Base-by-base conservation (phyloP, 768 basidiomycete genomes). In the Lentinus brumalis region DNA sequence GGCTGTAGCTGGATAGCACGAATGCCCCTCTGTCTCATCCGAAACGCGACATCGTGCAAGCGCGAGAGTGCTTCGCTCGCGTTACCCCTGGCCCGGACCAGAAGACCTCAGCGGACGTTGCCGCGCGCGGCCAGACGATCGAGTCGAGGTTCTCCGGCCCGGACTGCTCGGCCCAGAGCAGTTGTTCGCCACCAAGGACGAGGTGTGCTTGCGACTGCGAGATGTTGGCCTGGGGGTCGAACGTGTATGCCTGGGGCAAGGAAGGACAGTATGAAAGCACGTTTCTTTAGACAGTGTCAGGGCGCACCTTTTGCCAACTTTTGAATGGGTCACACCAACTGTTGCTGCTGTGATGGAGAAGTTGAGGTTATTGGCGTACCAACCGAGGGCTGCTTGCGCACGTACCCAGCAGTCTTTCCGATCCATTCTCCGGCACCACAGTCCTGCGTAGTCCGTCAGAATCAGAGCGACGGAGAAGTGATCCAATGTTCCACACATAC, bases 251-350 rank as follows among this genome's bases (percentile, higher is more conserved):
- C 73, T 79, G 76, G 76, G 49, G 3, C 39, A 26, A 67, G 70
- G 47, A 66, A 66, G 59, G 57, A 65, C 2, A 14, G 39, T 29
- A 26, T 26, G 21, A 26, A 26, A 26, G 21, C 7, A 29, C n/a
- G 11, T 39, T n/a, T 42, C 8, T 35, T 1, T 5, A 9, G 12
- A 30, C 29, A 10, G 39, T 2, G 21, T 9, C 32, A 0, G 26
- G 31, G 14, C 62, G 61, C 56, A 88, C 87, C 74, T 84, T 81
- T 68, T 88, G 85, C 91, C 91, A 93, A 6, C 85, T 85, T 73
- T 91, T 91, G 83, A 87, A 91, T 0, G 88, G 87, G 66, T 87
- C 87, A 67, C 87, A 90, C 87, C 89, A 91, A 66, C 84, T 86
- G 61, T 84, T 84, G 5, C 83, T 81, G 44, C 62, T 21, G 31